Percentiles rank a stretch among this genome's conserved stretches.
phyloP scores from a whole-genome alignment of 148 eudicot species.

The Linanthus parryae region DNA sequence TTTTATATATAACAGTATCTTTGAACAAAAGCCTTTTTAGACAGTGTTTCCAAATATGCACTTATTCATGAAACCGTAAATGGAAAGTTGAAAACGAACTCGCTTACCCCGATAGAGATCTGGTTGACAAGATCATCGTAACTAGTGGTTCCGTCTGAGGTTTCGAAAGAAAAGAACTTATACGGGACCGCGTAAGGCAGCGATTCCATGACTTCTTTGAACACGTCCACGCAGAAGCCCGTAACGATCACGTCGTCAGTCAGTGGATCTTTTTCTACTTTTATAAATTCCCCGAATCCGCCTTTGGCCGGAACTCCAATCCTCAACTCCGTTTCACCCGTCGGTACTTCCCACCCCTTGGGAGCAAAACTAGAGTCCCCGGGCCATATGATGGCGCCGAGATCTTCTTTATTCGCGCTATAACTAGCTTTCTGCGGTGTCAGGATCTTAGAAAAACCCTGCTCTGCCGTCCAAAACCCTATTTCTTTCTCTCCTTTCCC shows the following conservation, averaged over 20 bases:
- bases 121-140: constrained; percentile 37
- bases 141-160: constrained; percentile 6
- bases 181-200: constrained; percentile 24
- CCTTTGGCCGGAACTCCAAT: constrained; percentile 35
- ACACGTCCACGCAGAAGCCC: constrained; percentile 55
- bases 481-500: constrained; percentile 30
- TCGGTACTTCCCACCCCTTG: constrained; percentile 56
- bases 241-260: constrained; percentile 10
- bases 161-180: constrained; percentile 25
- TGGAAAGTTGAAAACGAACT: not conserved
- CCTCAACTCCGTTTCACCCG: constrained; percentile 23
- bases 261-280: constrained; percentile 20
- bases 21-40: no score
- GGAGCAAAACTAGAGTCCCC: constrained; percentile 36
- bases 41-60: no score
- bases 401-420: constrained; percentile 20
- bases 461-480: constrained; percentile 45
- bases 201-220: constrained; percentile 26
- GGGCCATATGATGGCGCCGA: constrained; percentile 52
- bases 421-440: constrained; percentile 7
- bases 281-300: constrained; percentile 28
- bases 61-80: no score
- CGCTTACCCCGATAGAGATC: constrained; percentile 31
- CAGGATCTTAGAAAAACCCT: constrained; percentile 29
- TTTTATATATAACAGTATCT: no score